Base-by-base conservation (phyloP, 768 basidiomycete species). In the Pleurotus ostreatus region DNA sequence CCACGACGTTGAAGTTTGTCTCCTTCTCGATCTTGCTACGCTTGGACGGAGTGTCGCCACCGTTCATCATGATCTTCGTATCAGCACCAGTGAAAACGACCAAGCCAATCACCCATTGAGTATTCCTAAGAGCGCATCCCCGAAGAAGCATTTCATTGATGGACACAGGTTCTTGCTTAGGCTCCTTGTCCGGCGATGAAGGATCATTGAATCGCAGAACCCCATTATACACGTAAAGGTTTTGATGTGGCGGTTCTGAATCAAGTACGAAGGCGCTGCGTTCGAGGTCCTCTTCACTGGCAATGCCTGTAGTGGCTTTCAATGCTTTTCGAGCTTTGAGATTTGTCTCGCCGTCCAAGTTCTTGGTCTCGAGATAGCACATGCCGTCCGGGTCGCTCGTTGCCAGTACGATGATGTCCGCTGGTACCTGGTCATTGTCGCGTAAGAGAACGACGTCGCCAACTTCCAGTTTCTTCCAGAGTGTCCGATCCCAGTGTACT, bases 391-490 rank as follows among this genome's bases (percentile, higher is more conserved):
- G 74, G 70, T 97, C 93, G 6, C 92, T 94, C 0, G 95, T 95
- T 7, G 93, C 85, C 5, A 98, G 81, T 0, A 99, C 92, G 59
- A 95, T 80, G 61, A 98, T 88, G 65, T 99, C 96, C 6, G 96
- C 96, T 0, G 96, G 96, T 11, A 98, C 89, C 71, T 97, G 96
- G 49, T 98, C 96, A 70, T 98, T 90, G 61, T 98, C 94, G 57
- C 88, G 77, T 34, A 98, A 76, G 6, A 98, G 74, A 26, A 98
- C 92, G 18, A 98, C 72, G 66, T 98, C 96, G n/a, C 96, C 96
- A 9, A 98, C 94, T 66, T 97, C 94, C 44, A 98, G 78, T 77
- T 98, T 98, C 78, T 98, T 98, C 96, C 96, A 98, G 1, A 98
- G 74, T 12, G 96, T 98, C 55, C 96, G 78, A 66, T 98, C 94